Base-by-base conservation (phyloP, 805 yeast genomes). In the Wickerhamomyces mucosus region DNA sequence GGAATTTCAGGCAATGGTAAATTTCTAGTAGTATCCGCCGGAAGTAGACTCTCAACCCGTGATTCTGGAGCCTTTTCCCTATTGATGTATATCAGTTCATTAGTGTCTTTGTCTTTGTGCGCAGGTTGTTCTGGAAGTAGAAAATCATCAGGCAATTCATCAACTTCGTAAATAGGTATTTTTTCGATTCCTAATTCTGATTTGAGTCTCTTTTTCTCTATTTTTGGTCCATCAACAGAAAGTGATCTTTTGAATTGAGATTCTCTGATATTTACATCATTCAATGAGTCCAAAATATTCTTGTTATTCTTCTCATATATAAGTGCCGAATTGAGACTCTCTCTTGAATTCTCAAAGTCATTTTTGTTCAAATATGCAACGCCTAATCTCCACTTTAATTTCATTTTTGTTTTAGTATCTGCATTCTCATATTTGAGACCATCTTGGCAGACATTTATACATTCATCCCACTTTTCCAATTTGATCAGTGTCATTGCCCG, bases 401-500 rank as follows among this genome's bases (percentile, higher is more conserved):
- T 78, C 3, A 64, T 52, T 23, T 45, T 40, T 0, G 69, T 58
- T 24, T 56, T 59, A 0, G 25, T 21, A 11, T 56, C 57, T 3
- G 55, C 44, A 5, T 44, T 48, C 6, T 23, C 10, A 5, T 29
- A 14, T 1, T 35, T 28, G 12, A 78, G 50, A 0, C 83, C 88
- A 12, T 45, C 43, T 9, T 65, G 50, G 37, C 81, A 68, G 35
- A 69, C 75, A 14, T 51, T 48, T 4, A 68, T 44, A 3, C 78
- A 82, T 13, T 66, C 53, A 3, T 51, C 43, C 63, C 67, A 75
- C 20, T 67, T 64, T 6, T 56, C 44, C 4, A 74, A 48, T 35
- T 75, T 73, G 25, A 78, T 48, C 39, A 68, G 63, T n/a, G 83
- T 63, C 59, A 75, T 73, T 0, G 92, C 80, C 27, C 79, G 55